Evolutionary conservation across 1,139 yeast species (phyloP).

Genomic region (Candida pseudoviswanathii): DNA sequence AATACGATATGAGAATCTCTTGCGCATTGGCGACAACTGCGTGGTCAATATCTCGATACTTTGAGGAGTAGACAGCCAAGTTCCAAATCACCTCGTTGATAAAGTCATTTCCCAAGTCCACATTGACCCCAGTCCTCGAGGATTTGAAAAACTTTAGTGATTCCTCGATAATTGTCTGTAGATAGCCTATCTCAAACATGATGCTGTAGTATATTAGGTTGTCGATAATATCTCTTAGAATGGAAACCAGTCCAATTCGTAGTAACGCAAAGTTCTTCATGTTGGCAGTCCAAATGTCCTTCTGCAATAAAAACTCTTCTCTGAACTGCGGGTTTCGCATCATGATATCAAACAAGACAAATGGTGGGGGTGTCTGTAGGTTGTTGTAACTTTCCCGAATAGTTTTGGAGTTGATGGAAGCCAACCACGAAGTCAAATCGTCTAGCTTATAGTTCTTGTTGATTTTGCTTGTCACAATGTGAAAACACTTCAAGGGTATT

Average conservation of each 20-base stretch:
- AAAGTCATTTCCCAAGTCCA: constrained; percentile 18
- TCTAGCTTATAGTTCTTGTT: constrained; percentile 9
- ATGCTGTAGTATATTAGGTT: constrained; percentile 31
- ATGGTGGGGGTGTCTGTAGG: constrained; percentile 35
- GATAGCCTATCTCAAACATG: constrained; percentile 24
- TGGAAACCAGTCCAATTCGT: constrained; percentile 20
- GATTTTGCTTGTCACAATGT: constrained; percentile 6
- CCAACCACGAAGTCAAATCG: constrained; percentile 31
- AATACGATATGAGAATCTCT: constrained; percentile 28
- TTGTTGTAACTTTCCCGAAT: constrained; percentile 31
- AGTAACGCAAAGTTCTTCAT: constrained; percentile 20
- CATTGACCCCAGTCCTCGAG: constrained; percentile 15
- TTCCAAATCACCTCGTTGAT: constrained; percentile 29
- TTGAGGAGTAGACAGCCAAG: constrained; percentile 19
- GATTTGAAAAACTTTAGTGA: constrained; percentile 20
- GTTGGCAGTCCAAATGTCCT: constrained; percentile 37
- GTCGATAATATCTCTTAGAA: constrained; percentile 24
- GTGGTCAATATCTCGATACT: constrained; percentile 7
- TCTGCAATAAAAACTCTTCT: constrained; percentile 36
- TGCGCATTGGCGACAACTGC: constrained; percentile 22
- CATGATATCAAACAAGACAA: constrained; percentile 36
- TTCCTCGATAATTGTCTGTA: constrained; percentile 21
- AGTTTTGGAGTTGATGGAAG: constrained; percentile 27
- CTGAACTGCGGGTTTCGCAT: constrained; percentile 37
- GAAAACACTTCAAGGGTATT: constrained; percentile 11